Evolutionary conservation across 345 rosid genomes (phyloP).

Genomic region (Rhodomyrtus tomentosa): DNA sequence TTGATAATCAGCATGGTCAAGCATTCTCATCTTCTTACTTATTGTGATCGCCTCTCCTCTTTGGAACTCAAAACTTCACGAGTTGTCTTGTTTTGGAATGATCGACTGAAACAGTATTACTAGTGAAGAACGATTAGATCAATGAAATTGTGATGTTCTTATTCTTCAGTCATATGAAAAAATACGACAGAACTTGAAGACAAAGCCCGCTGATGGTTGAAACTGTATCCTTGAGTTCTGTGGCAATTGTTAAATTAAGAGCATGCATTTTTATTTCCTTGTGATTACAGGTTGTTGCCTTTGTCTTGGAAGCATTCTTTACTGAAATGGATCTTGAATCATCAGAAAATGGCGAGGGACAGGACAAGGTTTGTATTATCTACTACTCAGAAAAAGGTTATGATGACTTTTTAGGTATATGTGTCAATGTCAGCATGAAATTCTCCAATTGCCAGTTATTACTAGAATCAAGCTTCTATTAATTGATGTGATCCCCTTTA

Average conservation of each 20-base stretch:
- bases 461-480: not conserved
- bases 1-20: not conserved
- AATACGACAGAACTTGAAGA: not conserved
- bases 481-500: not conserved
- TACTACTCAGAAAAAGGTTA: not conserved
- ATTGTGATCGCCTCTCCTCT: not conserved
- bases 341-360: constrained; percentile 38
- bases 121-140: not conserved
- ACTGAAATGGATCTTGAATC: constrained; percentile 86
- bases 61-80: not conserved
- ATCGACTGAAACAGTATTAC: not conserved
- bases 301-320: constrained; percentile 98
- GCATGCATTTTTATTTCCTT: not conserved
- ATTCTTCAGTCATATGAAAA: not conserved
- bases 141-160: not conserved
- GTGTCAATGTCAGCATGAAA: not conserved
- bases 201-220: not conserved
- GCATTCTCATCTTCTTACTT: not conserved
- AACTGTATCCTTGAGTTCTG: not conserved
- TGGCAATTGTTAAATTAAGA: not conserved
- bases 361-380: constrained; percentile 30
- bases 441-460: not conserved
- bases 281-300: constrained; percentile 74
- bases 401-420: not conserved
- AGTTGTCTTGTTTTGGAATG: not conserved